Conservation (phyloP, 805 yeast species). For the Metschnikowia borealis region DNA sequence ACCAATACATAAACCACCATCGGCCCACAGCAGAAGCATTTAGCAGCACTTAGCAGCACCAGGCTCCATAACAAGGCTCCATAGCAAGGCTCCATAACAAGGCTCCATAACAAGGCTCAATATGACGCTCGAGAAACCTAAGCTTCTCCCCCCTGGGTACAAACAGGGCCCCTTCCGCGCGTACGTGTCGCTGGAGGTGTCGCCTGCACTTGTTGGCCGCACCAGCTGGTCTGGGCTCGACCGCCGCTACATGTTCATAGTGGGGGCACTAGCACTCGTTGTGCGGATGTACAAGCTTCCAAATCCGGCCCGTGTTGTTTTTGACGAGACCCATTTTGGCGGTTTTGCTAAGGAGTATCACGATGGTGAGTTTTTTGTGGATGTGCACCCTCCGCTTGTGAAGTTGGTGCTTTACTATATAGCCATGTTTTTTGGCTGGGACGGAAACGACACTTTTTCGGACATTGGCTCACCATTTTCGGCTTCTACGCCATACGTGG, state of each 20-base stretch:
- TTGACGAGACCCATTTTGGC: conserved; percentile 46
- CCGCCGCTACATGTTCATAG: conserved; percentile 2
- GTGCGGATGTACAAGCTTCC: conserved; percentile 32
- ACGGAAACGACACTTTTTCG: conserved; percentile 37
- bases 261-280: conserved; percentile 19
- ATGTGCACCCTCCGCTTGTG: conserved; percentile 70
- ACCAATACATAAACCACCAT: too few relatives aligned
- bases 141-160: conserved; percentile 22
- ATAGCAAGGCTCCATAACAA: too few relatives aligned
- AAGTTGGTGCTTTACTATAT: conserved; percentile 55
- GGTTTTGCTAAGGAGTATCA: conserved; percentile 42
- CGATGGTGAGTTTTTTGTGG: conserved; percentile 60
- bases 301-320: conserved; percentile 39
- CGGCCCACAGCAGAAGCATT: too few relatives aligned
- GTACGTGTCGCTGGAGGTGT: conserved; percentile 24
- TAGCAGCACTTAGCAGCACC: too few relatives aligned
- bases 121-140: conserved; percentile 4
- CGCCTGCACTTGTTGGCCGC: conserved; percentile 14
- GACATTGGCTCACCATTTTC: conserved; percentile 41
- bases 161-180: conserved; percentile 29
- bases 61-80: too few relatives aligned
- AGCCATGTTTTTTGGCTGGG: conserved; percentile 50
- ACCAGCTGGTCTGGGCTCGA: conserved; percentile 17
- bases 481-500: conserved; percentile 41
- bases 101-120: background rate